phyloP scores from a whole-genome alignment of 352 stramenopile genomes.

The Phytopythium chamaehyphon region DNA sequence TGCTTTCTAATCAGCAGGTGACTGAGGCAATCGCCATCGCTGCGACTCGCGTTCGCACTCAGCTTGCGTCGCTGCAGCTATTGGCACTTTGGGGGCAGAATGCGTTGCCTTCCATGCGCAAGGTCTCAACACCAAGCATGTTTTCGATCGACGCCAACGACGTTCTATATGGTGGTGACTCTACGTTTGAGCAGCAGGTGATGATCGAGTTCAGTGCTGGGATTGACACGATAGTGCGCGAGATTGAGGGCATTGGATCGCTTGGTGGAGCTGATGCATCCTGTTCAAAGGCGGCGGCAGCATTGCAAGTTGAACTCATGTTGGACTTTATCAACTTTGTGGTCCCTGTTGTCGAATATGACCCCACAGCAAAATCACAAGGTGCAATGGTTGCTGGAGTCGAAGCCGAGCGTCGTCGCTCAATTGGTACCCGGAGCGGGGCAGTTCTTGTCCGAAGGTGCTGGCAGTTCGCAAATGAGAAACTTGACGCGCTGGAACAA shows the following conservation, averaged over 20 bases:
- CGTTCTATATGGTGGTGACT: slow-evolving; percentile 70
- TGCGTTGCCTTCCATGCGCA: slow-evolving; percentile 16
- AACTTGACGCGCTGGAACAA: slow-evolving; percentile 7
- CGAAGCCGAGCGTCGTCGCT: background rate
- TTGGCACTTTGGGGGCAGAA: slow-evolving; percentile 61
- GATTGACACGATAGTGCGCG: slow-evolving; percentile 44
- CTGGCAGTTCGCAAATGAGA: slow-evolving; percentile 12
- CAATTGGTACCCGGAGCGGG: slow-evolving; percentile 17
- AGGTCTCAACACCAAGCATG: background rate
- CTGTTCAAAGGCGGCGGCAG: slow-evolving; percentile 1
- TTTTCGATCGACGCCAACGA: slow-evolving; percentile 74
- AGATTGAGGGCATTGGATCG: slow-evolving; percentile 36
- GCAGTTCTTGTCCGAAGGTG: slow-evolving; percentile 42
- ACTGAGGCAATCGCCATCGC: slow-evolving; percentile 3
- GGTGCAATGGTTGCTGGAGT: background rate
- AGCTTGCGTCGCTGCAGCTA: slow-evolving; percentile 44
- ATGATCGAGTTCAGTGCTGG: slow-evolving; percentile 37
- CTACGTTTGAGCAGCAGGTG: slow-evolving; percentile 47
- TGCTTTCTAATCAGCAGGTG: slow-evolving; percentile 8
- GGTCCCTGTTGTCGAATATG: slow-evolving; percentile 27
- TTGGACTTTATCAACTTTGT: slow-evolving; percentile 60
- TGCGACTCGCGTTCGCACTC: slow-evolving; percentile 28
- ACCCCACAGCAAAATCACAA: background rate
- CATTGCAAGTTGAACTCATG: slow-evolving; percentile 44
- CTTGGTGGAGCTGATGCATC: background rate